Conservation (phyloP, 768 basidiomycete species). For the Calvatia gigantea region DNA sequence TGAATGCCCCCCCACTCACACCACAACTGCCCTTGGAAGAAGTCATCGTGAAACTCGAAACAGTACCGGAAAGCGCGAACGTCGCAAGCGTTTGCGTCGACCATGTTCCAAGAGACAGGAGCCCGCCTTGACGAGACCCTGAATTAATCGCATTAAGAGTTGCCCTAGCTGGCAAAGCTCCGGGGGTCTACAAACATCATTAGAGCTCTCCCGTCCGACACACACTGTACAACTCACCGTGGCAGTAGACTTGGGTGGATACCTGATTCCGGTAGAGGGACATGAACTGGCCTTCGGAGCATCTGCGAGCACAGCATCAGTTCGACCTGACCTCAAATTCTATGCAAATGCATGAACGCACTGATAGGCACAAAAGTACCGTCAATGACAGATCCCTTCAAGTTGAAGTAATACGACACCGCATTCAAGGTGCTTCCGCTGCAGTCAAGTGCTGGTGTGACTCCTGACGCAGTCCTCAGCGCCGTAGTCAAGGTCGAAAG, state of each 20-base stretch:
- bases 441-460: slow-evolving; percentile 38
- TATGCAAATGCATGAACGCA: slow-evolving; percentile 23
- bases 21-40: slow-evolving; percentile 59
- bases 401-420: slow-evolving; percentile 63
- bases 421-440: slow-evolving; percentile 24
- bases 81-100: slow-evolving; percentile 60
- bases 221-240: slow-evolving; percentile 15
- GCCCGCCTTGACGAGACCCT: slow-evolving; percentile 41
- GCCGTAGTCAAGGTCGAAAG: slow-evolving; percentile 52
- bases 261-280: slow-evolving; percentile 53
- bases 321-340: background rate
- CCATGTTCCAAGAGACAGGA: slow-evolving; percentile 56
- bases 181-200: slow-evolving; percentile 15
- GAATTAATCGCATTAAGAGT: slow-evolving; percentile 39
- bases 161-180: slow-evolving; percentile 40
- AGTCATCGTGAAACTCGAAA: slow-evolving; percentile 51
- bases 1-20: slow-evolving; percentile 39
- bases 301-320: slow-evolving; percentile 29
- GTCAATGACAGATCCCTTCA: slow-evolving; percentile 64
- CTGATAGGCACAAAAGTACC: slow-evolving; percentile 60
- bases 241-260: slow-evolving; percentile 50
- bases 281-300: slow-evolving; percentile 49
- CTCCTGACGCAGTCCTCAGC: slow-evolving; percentile 51
- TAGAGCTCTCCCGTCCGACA: background rate
- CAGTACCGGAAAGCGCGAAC: slow-evolving; percentile 43